Base-by-base conservation (phyloP, 768 basidiomycete genomes). In the Leccinum subtestaceum region DNA sequence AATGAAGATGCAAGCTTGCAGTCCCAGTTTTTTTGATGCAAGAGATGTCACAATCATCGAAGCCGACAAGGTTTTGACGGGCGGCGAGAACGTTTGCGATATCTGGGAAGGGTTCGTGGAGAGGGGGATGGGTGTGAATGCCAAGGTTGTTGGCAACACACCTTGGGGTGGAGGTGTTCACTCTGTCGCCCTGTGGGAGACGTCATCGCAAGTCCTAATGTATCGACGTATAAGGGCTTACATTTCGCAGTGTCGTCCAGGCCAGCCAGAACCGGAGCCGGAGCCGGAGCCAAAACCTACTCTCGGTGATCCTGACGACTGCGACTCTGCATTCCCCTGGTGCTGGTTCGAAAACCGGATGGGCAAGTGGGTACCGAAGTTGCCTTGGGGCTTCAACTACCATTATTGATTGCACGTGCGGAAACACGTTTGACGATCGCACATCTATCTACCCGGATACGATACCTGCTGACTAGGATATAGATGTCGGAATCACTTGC, bases 1-100 rank as follows among this genome's bases (percentile, higher is more conserved):
- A 9, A 96, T 99, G 95, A 98, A 98, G 81, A 78, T 97, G 47
- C 95, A 98, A 70, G 85, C 88, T 4, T 99, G 96, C 77, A 82
- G 88, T 27, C 96, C 96, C 21, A 81, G 80, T 49, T 95, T 96
- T 87, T 91, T 94, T 67, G 87, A 94, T 56, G 90, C 94, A 17
- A 86, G 94, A 60, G 87, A 89, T 71, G 91, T 21, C 21, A 21
- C 93, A 17, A 94, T 96, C 72, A 84, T 96, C 63, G 87, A 93
- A 64, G 95, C 96, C 21, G 96, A 98, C 72, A 78, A 91, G 70
- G 75, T 21, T 21, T 21, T 21, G 21, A 21, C 21, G 21, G 21
- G 87, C 13, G 96, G 96, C 3, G 92, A 94, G 83, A 99, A 99
- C 80, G 78, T 80, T 65, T 99, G 96, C 73, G 78, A 79, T 13